Conservation (phyloP, 2,329 filamentous ascomycete genomes). For the Coleophoma crateriformis region DNA sequence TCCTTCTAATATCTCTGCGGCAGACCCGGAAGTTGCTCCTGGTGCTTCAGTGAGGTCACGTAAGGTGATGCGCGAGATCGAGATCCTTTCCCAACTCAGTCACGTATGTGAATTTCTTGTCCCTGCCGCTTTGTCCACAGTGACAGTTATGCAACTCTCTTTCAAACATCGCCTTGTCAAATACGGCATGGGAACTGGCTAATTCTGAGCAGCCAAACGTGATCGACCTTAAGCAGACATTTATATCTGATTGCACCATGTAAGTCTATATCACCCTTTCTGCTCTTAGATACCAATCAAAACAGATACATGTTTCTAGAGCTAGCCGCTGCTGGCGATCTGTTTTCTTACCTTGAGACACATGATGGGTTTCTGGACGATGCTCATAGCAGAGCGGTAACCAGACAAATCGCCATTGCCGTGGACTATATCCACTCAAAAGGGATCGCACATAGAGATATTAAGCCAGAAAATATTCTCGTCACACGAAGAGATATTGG, state of each 20-base stretch:
- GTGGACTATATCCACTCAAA: conserved; percentile 22
- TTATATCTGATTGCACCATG: conserved; percentile 41
- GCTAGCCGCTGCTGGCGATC: conserved; percentile 41
- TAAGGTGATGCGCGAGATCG: conserved; percentile 41
- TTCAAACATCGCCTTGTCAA: too few relatives aligned
- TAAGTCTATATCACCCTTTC: conserved; percentile 22
- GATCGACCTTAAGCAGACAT: conserved; percentile 44
- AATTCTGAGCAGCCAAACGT: conserved; percentile 43
- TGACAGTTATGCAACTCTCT: too few relatives aligned
- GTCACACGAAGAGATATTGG: conserved; percentile 22
- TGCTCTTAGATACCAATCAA: conserved; percentile 3
- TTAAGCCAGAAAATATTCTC: conserved; percentile 27
- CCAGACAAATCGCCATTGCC: conserved; percentile 24
- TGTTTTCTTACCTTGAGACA: conserved; percentile 23
- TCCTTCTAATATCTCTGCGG: conserved; percentile 2
- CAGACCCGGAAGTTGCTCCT: too few relatives aligned
- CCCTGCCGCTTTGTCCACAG: not conserved
- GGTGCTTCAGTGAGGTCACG: conserved; percentile 12
- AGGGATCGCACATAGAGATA: conserved; percentile 23
- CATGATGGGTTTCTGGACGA: conserved; percentile 17
- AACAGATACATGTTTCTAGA: conserved; percentile 50
- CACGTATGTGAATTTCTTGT: conserved; percentile 37
- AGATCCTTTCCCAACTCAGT: conserved; percentile 45
- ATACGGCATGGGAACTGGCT: not conserved
- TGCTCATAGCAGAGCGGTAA: conserved; percentile 19